Percentiles rank a stretch among this genome's conserved stretches.
Conservation (phyloP, 2,329 filamentous ascomycete species). For the Cercospora beticola region DNA sequence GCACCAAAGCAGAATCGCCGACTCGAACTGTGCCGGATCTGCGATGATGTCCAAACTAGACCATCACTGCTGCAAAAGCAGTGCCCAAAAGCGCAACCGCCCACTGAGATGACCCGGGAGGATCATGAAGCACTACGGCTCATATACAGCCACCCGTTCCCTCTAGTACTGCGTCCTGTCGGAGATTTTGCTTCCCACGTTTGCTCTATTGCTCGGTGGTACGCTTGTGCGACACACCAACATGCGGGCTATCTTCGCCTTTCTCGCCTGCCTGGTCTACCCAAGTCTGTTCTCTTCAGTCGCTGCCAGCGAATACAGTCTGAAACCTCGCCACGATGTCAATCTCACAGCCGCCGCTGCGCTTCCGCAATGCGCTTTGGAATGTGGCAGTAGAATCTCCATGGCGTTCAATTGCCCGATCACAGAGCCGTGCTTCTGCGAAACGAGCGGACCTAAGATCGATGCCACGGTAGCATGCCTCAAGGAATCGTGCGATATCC, state of each 20-base stretch:
- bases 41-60: background rate
- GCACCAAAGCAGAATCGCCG: background rate
- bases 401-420: background rate
- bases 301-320: background rate
- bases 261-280: background rate
- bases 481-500: background rate
- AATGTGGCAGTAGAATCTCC: background rate
- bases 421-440: conserved; percentile 9
- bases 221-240: background rate
- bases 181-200: background rate
- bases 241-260: background rate
- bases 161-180: background rate
- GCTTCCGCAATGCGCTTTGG: background rate
- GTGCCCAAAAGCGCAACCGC: background rate
- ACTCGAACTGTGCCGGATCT: background rate
- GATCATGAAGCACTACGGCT: background rate
- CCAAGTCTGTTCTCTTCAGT: background rate
- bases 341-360: background rate
- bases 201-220: background rate
- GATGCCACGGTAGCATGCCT: conserved; percentile 6
- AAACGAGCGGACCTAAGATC: background rate
- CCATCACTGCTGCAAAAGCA: background rate
- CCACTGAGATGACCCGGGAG: background rate
- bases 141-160: background rate
- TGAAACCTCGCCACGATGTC: background rate